phyloP scores from a whole-genome alignment of 495 filamentous ascomycete species.

The Penicillium lagena region DNA sequence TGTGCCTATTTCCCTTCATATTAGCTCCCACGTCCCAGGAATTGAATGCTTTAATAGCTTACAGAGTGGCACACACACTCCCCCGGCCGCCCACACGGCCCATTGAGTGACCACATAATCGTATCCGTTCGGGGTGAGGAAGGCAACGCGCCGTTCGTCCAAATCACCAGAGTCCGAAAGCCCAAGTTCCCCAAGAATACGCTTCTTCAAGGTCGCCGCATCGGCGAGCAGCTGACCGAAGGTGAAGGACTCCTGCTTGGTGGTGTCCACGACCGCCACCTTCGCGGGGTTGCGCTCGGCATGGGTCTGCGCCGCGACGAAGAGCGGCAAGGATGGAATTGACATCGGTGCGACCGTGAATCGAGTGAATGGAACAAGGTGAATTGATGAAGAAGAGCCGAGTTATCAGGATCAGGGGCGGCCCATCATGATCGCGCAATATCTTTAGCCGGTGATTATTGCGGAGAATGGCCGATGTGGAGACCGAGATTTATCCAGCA shows the following conservation, averaged over 20 bases:
- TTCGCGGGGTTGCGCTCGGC: conserved; percentile 57
- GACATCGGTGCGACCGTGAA: conserved; percentile 9
- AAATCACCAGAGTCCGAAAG: conserved; percentile 44
- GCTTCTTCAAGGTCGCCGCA: conserved; percentile 58
- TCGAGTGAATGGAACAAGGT: not conserved
- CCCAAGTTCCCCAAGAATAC: conserved; percentile 45
- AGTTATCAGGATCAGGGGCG: not conserved
- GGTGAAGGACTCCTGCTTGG: conserved; percentile 64
- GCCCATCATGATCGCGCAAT: not conserved
- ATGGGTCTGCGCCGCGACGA: conserved; percentile 48
- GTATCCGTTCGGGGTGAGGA: conserved; percentile 83
- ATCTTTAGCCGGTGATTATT: not conserved
- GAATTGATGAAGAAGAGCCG: not conserved
- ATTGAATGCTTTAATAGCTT: conserved; percentile 3
- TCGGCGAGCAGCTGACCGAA: conserved; percentile 76
- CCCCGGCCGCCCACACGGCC: conserved; percentile 36
- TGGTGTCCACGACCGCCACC: conserved; percentile 68
- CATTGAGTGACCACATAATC: conserved; percentile 79
- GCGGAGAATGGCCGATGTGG: conserved; percentile 3
- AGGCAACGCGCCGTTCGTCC: conserved; percentile 70
- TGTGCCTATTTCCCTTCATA: conserved; percentile 28
- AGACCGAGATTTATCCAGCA: not conserved
- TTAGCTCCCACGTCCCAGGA: conserved; percentile 3
- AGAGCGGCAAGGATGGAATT: conserved; percentile 68
- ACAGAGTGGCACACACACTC: conserved; percentile 35